Conservation (phyloP, 805 yeast species). For the Phaffomyces opuntiae region DNA sequence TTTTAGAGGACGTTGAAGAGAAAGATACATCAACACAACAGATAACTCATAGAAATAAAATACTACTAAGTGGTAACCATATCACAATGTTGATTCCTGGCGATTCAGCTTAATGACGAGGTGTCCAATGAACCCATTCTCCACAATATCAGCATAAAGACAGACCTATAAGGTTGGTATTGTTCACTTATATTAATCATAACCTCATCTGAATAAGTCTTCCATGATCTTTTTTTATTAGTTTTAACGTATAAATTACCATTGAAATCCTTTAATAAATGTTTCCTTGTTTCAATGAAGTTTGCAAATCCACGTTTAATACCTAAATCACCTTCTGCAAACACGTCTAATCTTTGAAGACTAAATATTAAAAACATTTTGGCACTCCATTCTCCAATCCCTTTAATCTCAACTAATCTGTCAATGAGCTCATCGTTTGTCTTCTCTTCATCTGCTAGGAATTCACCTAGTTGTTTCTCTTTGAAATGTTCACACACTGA, state of each 20-base stretch:
- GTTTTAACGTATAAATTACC: slow-evolving; percentile 29
- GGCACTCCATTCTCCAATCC: slow-evolving; percentile 82
- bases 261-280: slow-evolving; percentile 38
- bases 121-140: slow-evolving; percentile 30
- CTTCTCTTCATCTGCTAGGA: neutral
- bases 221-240: slow-evolving; percentile 52
- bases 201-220: slow-evolving; percentile 53
- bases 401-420: slow-evolving; percentile 50
- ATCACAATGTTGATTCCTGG: slow-evolving; percentile 64
- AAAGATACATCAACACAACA: slow-evolving; percentile 38
- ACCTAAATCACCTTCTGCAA: slow-evolving; percentile 77
- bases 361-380: slow-evolving; percentile 80
- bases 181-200: slow-evolving; percentile 46
- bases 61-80: slow-evolving; percentile 66
- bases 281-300: slow-evolving; percentile 51
- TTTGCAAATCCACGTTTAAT: slow-evolving; percentile 72
- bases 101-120: slow-evolving; percentile 20
- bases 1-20: slow-evolving; percentile 75
- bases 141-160: slow-evolving; percentile 72
- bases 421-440: slow-evolving; percentile 40
- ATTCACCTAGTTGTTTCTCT: slow-evolving; percentile 26
- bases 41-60: slow-evolving; percentile 43
- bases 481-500: slow-evolving; percentile 46
- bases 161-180: slow-evolving; percentile 61
- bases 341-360: slow-evolving; percentile 57